Conservation (phyloP, 208 protist genomes). For the Acanthamoeba rhysodes region DNA sequence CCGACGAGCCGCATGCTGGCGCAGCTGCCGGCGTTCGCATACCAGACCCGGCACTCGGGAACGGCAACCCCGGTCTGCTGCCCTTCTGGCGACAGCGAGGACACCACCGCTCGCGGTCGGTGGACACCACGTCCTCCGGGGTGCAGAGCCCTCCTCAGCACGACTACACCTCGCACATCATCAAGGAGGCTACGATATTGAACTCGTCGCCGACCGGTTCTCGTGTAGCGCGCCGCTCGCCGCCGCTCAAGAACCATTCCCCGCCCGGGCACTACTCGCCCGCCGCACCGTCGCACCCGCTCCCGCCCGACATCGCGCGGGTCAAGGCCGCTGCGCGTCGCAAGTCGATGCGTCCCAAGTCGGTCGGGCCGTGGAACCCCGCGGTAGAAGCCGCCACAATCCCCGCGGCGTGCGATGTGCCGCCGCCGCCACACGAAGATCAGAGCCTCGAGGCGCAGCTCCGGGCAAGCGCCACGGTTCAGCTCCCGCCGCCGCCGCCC, state of each 20-base stretch:
- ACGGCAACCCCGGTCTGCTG: neutral
- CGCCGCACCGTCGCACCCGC: neutral
- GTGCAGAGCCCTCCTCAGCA: slow-evolving; percentile 31
- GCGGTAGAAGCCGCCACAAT: neutral
- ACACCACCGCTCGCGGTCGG: slow-evolving; percentile 6
- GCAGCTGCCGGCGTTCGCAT: neutral
- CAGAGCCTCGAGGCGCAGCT: neutral
- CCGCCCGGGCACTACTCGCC: slow-evolving; percentile 15
- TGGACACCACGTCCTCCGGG: slow-evolving; percentile 11
- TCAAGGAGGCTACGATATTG: slow-evolving; percentile 21
- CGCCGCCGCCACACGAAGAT: neutral
- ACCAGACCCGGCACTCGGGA: neutral
- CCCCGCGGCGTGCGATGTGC: neutral
- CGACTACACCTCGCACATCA: slow-evolving; percentile 39
- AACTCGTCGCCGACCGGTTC: slow-evolving; percentile 7
- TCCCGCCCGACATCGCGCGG: slow-evolving; percentile 17
- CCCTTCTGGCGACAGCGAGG: slow-evolving; percentile 61
- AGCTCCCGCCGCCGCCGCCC: neutral
- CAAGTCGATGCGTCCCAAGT: slow-evolving; percentile 3
- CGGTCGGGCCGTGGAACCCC: slow-evolving; percentile 10
- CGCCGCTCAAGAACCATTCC: neutral
- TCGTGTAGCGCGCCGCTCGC: neutral
- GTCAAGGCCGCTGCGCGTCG: neutral
- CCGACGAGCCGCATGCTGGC: neutral
- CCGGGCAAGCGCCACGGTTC: neutral